These are phyloP conservation scores for Samsoniella hepiali DNA, from an alignment of 2,329 filamentous ascomycete genomes.

Conservation along the genomic window DNA sequence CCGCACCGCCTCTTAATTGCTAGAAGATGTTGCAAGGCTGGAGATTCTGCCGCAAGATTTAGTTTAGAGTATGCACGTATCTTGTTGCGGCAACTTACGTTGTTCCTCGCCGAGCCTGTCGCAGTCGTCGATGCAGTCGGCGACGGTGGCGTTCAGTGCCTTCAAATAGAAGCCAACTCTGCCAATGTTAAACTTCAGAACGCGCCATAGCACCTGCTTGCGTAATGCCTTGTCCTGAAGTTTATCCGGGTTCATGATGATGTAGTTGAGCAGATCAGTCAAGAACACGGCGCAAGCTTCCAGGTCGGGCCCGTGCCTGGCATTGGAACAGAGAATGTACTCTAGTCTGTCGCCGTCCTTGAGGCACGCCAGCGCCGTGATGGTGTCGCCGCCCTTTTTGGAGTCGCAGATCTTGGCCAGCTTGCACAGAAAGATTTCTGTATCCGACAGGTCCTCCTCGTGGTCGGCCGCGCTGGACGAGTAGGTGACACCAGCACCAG, in stretches of 20 bases:
- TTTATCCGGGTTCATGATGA: conserved; percentile 12
- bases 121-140: not conserved
- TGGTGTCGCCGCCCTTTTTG: conserved; percentile 15
- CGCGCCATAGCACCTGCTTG: conserved; percentile 15
- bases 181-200: not conserved
- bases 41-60: not conserved
- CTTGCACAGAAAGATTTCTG: conserved; percentile 19
- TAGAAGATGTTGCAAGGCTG: not conserved
- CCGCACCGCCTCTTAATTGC: not conserved
- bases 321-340: conserved; percentile 21
- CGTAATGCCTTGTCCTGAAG: conserved; percentile 3
- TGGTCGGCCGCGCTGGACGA: not conserved
- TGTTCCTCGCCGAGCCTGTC: not conserved
- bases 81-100: not conserved
- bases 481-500: not conserved
- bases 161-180: not conserved
- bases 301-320: conserved; percentile 13
- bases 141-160: not conserved
- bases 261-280: not conserved
- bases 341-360: conserved; percentile 6
- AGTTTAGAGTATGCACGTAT: not conserved
- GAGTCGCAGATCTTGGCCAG: conserved; percentile 22
- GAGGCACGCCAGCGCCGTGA: conserved; percentile 17
- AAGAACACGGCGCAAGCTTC: conserved; percentile 3
- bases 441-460: not conserved